phyloP scores from a whole-genome alignment of 2,329 filamentous ascomycete species.

The Ophiostoma fasciatum region DNA sequence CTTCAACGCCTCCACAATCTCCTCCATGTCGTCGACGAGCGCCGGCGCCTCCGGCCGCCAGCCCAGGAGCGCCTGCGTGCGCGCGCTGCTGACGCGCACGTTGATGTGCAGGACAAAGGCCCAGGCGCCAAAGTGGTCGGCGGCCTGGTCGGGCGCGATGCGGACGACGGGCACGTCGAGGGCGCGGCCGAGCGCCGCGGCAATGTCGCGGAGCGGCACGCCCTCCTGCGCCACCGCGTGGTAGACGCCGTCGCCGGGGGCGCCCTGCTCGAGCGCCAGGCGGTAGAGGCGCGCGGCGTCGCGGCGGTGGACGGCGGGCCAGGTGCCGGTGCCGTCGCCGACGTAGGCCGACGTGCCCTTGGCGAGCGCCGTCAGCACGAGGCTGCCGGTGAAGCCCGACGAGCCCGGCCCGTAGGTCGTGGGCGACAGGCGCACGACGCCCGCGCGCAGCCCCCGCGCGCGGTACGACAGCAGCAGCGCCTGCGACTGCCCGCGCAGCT shows the following conservation, averaged over 20 bases:
- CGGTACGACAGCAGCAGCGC: conserved; percentile 13
- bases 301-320: conserved; percentile 21
- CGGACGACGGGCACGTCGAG: conserved; percentile 19
- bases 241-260: conserved; percentile 19
- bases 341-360: conserved; percentile 20
- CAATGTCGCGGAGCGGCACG: conserved; percentile 21
- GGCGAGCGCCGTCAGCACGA: conserved; percentile 16
- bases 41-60: too few relatives aligned
- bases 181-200: conserved; percentile 19
- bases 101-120: conserved; percentile 11
- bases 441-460: conserved; percentile 18
- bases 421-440: conserved; percentile 24
- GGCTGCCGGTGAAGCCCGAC: conserved; percentile 16
- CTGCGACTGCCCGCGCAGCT: conserved; percentile 16
- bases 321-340: conserved; percentile 21
- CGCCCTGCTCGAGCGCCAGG: conserved; percentile 22
- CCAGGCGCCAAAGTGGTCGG: conserved; percentile 15
- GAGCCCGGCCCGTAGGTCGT: conserved; percentile 22
- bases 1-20: too few relatives aligned
- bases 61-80: conserved; percentile 21
- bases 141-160: conserved; percentile 16
- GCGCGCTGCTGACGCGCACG: conserved; percentile 20
- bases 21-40: too few relatives aligned
- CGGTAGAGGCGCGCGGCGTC: conserved; percentile 24
- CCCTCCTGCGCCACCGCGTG: conserved; percentile 23